These are phyloP conservation scores for Xylariaceae sp. DNA, from an alignment of 2,329 filamentous ascomycete genomes.

Conservation along the genomic window DNA sequence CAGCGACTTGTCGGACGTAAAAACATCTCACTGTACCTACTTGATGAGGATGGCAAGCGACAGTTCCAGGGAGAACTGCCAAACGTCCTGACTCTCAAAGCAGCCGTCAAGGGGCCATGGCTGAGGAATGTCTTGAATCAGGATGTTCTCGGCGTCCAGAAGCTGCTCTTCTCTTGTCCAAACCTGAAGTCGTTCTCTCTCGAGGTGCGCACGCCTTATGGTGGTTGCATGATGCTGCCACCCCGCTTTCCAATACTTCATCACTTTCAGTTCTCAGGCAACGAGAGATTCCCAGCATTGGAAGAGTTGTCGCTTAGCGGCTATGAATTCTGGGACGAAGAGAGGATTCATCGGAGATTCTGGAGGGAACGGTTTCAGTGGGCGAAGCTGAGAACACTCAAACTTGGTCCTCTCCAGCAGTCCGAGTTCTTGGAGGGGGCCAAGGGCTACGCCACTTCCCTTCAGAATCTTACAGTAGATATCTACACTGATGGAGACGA, in stretches of 20 bases:
- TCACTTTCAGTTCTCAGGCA: slow-evolving; percentile 5
- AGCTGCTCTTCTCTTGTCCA: slow-evolving; percentile 9
- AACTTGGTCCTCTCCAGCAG: slow-evolving; percentile 3
- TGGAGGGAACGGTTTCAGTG: slow-evolving; percentile 5
- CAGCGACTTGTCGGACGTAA: neutral
- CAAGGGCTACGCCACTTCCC: neutral
- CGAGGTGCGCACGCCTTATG: neutral
- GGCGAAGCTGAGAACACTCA: slow-evolving; percentile 9
- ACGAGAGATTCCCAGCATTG: slow-evolving; percentile 8
- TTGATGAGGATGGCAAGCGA: neutral
- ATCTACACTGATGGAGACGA: slow-evolving; percentile 1
- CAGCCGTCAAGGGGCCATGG: neutral
- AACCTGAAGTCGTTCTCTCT: slow-evolving; percentile 9
- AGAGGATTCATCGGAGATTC: neutral
- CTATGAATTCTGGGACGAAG: neutral
- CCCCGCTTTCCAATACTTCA: neutral
- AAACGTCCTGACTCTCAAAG: slow-evolving; percentile 3
- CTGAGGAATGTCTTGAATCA: slow-evolving; percentile 1
- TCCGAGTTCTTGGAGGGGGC: slow-evolving; percentile 3
- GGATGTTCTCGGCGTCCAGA: slow-evolving; percentile 2
- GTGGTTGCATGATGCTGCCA: slow-evolving; percentile 2
- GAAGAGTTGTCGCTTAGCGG: slow-evolving; percentile 7
- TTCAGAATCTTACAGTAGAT: neutral
- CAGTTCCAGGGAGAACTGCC: neutral
- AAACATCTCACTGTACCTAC: neutral